phyloP scores from a whole-genome alignment of 1,284 basidiomycete genomes.

The Quambalaria eucalypti region DNA sequence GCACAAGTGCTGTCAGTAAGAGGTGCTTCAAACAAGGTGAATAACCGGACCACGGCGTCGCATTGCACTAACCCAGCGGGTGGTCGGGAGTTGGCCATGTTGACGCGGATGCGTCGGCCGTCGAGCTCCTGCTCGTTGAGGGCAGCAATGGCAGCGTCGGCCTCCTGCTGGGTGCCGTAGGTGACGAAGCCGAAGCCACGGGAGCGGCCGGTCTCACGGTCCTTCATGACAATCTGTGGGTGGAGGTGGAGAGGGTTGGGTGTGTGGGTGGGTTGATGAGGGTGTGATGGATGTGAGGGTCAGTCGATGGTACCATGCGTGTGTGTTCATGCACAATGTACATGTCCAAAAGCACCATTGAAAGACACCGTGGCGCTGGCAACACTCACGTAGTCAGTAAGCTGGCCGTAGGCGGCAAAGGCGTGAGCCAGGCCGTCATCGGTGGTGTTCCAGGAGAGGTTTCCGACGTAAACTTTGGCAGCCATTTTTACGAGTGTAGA shows the following conservation, averaged over 20 bases:
- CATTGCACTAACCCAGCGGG: slow-evolving; percentile 47
- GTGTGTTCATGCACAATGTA: not conserved
- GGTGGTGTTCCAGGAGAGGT: slow-evolving; percentile 46
- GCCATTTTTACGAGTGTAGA: too few species aligned
- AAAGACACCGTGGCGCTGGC: not conserved
- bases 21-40: not conserved
- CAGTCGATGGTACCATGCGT: not conserved
- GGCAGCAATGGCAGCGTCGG: slow-evolving; percentile 64
- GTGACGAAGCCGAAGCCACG: slow-evolving; percentile 81
- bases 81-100: slow-evolving; percentile 78
- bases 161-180: slow-evolving; percentile 55
- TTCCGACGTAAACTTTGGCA: slow-evolving; percentile 47
- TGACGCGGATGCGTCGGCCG: slow-evolving; percentile 78
- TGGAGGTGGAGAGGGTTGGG: slow-evolving; percentile 1
- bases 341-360: not conserved
- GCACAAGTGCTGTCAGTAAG: not conserved
- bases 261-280: too few species aligned
- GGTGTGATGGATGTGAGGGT: not conserved
- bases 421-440: slow-evolving; percentile 45
- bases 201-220: slow-evolving; percentile 89
- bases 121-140: slow-evolving; percentile 91
- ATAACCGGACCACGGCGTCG: not conserved
- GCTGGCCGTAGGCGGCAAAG: slow-evolving; percentile 43
- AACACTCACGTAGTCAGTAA: slow-evolving; percentile 38
- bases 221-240: slow-evolving; percentile 68